Base-by-base conservation (phyloP, 768 basidiomycete species). In the Serendipita sp. region DNA sequence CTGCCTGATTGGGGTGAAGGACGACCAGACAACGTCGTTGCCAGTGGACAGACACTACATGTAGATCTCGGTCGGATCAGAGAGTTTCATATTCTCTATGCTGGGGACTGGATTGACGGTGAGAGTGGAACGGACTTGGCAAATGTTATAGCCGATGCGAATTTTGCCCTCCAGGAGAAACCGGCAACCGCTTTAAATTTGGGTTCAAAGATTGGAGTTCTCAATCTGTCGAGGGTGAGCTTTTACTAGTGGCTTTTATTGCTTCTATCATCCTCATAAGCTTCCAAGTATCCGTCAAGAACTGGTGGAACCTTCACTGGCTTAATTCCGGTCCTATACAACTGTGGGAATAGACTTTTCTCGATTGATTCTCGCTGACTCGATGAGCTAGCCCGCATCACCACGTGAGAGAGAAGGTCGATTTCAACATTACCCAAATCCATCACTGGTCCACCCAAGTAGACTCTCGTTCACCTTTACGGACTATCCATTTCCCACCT, bases 101-200 rank as follows among this genome's bases (percentile, higher is more conserved):
- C 80, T 58, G 64, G 68, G 7, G 68, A 68, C 48, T 68, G 63
- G 64, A 66, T 80, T 11, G 81, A 80, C 65, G 72, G 77, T 22
- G 77, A 3, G 45, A 28, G 7, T 28, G 26, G 26, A 3, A 4
- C 7, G 3, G 3, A 3, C 45, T 20, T 28, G 3, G 45, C 4
- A 3, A 17, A 38, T 38, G 34, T 38, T 38, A 38, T 38, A 20
- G 3, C n/a, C n/a, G 17, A 48, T 4, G 3, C 17, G 38, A 74
- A 26, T n/a, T 60, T 42, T 70, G 62, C 9, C 3, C 11, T 63
- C 16, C 61, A 81, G 78, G 79, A 17, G 72, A 75, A 16, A 76
- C 73, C 14, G 75, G 75, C 65, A 78, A 78, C 65, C 76, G 76
- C 76, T 81, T 73, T 70, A 73, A 65, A 61, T 75, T 67, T n/a